phyloP scores from a whole-genome alignment of 768 basidiomycete species.

The Suillus paluster region DNA sequence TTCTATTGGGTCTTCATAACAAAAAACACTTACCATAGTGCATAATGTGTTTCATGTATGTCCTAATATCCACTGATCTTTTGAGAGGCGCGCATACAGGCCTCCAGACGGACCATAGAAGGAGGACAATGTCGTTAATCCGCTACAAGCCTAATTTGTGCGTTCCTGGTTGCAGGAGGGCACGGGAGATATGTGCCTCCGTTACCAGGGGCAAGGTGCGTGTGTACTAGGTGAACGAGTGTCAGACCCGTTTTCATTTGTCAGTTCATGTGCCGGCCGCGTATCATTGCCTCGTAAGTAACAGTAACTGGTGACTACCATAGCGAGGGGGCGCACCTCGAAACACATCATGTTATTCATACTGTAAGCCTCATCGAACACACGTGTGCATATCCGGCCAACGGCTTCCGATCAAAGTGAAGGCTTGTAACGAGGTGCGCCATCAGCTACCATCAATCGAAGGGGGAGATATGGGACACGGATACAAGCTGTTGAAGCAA shows the following conservation, averaged over 20 bases:
- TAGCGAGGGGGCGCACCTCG: not conserved
- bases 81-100: not conserved
- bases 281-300: not conserved
- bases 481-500: no score
- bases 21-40: not conserved
- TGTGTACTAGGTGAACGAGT: not conserved
- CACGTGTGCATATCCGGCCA: not conserved
- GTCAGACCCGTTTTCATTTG: not conserved
- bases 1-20: slow-evolving; percentile 2
- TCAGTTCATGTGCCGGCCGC: not conserved
- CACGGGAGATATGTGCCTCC: not conserved
- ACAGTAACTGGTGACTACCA: slow-evolving; percentile 3
- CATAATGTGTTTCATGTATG: not conserved
- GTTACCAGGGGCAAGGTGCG: slow-evolving; percentile 2
- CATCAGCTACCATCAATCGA: no score
- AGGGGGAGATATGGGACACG: not conserved
- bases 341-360: not conserved
- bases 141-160: not conserved
- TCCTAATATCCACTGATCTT: not conserved
- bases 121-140: not conserved
- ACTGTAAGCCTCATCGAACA: not conserved
- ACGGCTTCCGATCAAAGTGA: not conserved
- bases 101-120: not conserved
- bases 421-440: not conserved
- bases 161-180: slow-evolving; percentile 6